Evolutionary conservation across 495 filamentous ascomycete species (phyloP).

Genomic region (Tuber brumale): DNA sequence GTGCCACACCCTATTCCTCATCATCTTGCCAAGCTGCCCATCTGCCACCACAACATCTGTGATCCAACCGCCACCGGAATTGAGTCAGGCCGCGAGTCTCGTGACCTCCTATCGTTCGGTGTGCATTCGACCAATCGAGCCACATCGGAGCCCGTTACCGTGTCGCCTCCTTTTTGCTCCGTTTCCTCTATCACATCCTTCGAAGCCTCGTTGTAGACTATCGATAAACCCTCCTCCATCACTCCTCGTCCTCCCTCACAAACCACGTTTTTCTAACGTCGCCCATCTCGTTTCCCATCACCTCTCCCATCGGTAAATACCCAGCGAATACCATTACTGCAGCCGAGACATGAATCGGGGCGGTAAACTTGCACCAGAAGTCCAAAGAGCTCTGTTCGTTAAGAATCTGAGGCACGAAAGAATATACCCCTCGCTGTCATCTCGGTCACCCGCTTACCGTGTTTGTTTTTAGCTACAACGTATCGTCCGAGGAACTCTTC

Average conservation of each 20-base stretch:
- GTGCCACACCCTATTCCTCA: background rate
- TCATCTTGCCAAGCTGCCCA: background rate
- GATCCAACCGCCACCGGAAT: background rate
- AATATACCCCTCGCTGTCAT: conserved; percentile 32
- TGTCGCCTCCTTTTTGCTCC: conserved; percentile 28
- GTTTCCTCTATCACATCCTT: conserved; percentile 16
- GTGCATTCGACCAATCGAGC: background rate
- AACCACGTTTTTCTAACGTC: conserved; percentile 9
- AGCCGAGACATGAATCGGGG: conserved; percentile 65
- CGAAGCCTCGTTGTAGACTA: conserved; percentile 3
- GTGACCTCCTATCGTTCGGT: background rate
- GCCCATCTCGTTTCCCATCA: conserved; percentile 17
- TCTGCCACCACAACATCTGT: background rate
- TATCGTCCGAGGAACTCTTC: conserved; percentile 87
- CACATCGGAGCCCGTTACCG: conserved; percentile 13
- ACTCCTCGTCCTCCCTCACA: conserved; percentile 5
- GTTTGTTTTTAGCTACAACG: conserved; percentile 67
- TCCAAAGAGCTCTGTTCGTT: conserved; percentile 88
- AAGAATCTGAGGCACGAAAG: conserved; percentile 82
- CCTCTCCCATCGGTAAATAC: conserved; percentile 7
- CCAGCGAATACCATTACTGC: conserved; percentile 3
- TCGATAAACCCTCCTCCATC: conserved; percentile 18
- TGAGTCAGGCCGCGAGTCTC: background rate
- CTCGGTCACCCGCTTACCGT: conserved; percentile 10
- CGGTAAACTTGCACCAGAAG: conserved; percentile 90